Base-by-base conservation (phyloP, 495 filamentous ascomycete genomes). In the Halenospora varia region DNA sequence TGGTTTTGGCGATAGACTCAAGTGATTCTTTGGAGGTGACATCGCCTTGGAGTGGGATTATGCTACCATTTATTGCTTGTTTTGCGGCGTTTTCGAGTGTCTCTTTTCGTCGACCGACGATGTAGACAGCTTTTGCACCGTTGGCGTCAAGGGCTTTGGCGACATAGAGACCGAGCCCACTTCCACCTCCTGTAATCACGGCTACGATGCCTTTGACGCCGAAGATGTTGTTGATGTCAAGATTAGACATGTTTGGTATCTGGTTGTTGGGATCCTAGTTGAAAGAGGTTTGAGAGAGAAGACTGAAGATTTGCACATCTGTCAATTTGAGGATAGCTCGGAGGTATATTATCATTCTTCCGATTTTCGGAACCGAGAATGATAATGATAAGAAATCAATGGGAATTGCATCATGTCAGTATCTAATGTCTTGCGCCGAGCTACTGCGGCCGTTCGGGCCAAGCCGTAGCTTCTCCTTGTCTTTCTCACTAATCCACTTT, bases 61-160 rank as follows among this genome's bases (percentile, higher is more conserved):
- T 75, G 48, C 67, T 65, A 17, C 70, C 66, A 10, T 73, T 70
- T 40, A 9, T 40, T 9, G 35, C 35, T 40, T 40, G 35, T n/a
- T 40, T 40, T 9, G 75, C 70, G 25, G 73, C 72, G 23, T 73
- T 65, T 46, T 81, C 66, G 1, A 86, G 75, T 3, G 73, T 63
- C 18, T 78, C 73, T 42, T 70, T 61, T 18, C 83, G 76, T 1
- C 86, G 75, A 22, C 83, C 85, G 46, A 87, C 64, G 62, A 89
- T 80, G 75, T 86, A 89, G 50, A 89, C 79, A 59, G 79, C 82
- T 9, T 69, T 56, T 0, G 86, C 86, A 11, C 86, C 86, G 60
- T 84, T 82, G 50, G 59, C 44, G 6, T 75, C 83, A 10, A 89
- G 79, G 24, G 83, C 81, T 48, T 73, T 74, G 1, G 86, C 74